Base-by-base conservation (phyloP, 2,329 filamentous ascomycete species). In the Pleochaeta shiraiana region DNA sequence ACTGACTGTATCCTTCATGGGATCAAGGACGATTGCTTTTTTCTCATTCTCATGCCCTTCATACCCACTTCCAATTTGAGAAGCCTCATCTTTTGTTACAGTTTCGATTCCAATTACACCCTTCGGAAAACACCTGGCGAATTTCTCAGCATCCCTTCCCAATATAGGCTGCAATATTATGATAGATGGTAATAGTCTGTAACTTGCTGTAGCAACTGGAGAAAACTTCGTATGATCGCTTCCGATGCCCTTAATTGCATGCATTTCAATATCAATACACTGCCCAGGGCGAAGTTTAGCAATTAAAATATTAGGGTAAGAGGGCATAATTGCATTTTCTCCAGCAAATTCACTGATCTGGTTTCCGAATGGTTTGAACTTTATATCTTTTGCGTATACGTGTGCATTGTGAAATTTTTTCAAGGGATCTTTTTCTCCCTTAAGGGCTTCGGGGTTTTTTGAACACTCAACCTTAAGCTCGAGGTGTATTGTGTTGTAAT, bases 141-240 rank as follows among this genome's bases (percentile, higher is more conserved):
- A 97, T 74, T 96, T 95, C 72, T 84, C 81, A 1, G 93, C 93
- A 71, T 97, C 90, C 47, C 80, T 79, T 53, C 92, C 93, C 3
- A 95, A 74, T 66, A 98, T 97, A 24, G 93, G 93, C 69, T 81
- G 78, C 55, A 81, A 78, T 72, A 98, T 97, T 68, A 82, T 81
- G 74, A 98, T 97, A 69, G 85, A 85, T 7, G 93, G 93, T 72
- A 98, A 77, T 24, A 98, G 81, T 62, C 93, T 84, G 77, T 98
- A 98, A 28, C 87, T 89, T 2, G 93, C 93, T 0, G 93, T 96
- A 2, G 92, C 91, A 39, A 97, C 93, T 59, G 93, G 93, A 0
- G 90, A 95, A 78, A 93, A 98, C 76, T 98, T 98, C 70, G 93
- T 87, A 75, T 98, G 93, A 75, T 98, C 93, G 68, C 86, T 84